These are phyloP conservation scores for Aristolochia fimbriata DNA, from an alignment of 164 flowering plant species.

Conservation along the genomic window DNA sequence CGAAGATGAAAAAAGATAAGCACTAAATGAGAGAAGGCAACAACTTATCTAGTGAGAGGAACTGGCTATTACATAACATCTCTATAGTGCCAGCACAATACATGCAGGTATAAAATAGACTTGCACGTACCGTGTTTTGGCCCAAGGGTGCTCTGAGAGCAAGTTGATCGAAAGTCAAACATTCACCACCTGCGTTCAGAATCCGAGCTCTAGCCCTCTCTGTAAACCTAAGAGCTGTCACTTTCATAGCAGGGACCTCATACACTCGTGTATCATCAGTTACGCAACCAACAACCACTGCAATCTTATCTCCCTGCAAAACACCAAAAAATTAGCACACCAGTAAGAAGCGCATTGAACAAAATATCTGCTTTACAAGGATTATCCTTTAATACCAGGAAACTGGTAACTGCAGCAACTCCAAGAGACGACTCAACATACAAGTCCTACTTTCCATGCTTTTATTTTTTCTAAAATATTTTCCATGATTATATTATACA, in stretches of 20 bases:
- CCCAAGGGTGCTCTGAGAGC: conserved; percentile 29
- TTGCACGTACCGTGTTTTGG: conserved; percentile 16
- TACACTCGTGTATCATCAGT: conserved; percentile 24
- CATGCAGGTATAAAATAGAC: too few species aligned
- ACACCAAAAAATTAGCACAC: not conserved
- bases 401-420: too few species aligned
- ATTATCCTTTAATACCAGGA: too few species aligned
- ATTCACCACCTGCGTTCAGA: conserved; percentile 26
- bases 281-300: conserved; percentile 20
- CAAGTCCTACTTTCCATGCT: too few species aligned
- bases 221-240: conserved; percentile 23
- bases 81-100: too few species aligned
- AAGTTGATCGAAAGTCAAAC: conserved; percentile 24
- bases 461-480: too few species aligned
- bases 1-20: not conserved
- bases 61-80: too few species aligned
- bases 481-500: too few species aligned
- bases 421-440: too few species aligned
- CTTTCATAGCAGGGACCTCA: conserved; percentile 27
- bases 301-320: conserved; percentile 18
- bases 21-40: not conserved
- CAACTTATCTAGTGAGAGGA: too few species aligned
- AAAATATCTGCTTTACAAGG: not conserved
- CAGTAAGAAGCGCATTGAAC: not conserved
- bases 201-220: conserved; percentile 27